Percentiles rank a stretch among this genome's conserved stretches.
phyloP scores from a whole-genome alignment of 108 stramenopile genomes.

The Cyclotella atomus region DNA sequence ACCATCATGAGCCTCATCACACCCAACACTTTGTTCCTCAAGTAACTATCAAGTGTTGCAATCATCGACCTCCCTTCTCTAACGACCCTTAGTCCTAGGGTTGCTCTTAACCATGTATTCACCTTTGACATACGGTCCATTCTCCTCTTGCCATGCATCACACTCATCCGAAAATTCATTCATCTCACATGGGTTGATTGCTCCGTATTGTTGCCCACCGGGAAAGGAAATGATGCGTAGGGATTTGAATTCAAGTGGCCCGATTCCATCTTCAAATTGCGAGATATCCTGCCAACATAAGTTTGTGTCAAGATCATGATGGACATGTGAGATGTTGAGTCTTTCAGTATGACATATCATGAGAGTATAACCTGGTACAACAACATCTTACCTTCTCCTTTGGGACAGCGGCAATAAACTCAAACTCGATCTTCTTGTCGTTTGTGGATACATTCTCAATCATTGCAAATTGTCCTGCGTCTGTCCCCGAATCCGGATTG shows the following conservation, averaged over 20 bases:
- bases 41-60: too few relatives aligned
- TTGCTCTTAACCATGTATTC: constrained; percentile 84
- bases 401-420: constrained; percentile 88
- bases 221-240: constrained; percentile 85
- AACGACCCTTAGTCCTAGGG: constrained; percentile 75
- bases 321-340: too few relatives aligned
- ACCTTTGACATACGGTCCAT: constrained; percentile 73
- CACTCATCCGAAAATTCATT: constrained; percentile 93
- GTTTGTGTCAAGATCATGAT: neutral
- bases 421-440: constrained; percentile 80
- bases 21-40: too few relatives aligned
- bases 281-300: constrained; percentile 59
- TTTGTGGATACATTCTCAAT: constrained; percentile 63
- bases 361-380: too few relatives aligned
- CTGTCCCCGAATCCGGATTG: constrained; percentile 90
- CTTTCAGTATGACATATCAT: too few relatives aligned
- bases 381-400: constrained; percentile 70
- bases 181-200: constrained; percentile 95
- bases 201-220: constrained; percentile 93
- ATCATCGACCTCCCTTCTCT: too few relatives aligned
- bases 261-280: constrained; percentile 83
- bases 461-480: constrained; percentile 94
- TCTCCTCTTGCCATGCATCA: constrained; percentile 82
- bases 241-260: constrained; percentile 69
- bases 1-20: too few relatives aligned